A percentile compares a stretch with the other conserved stretches of the same genome.
phyloP scores from a whole-genome alignment of 148 eudicot species.

The Rhododendron williamsianum region DNA sequence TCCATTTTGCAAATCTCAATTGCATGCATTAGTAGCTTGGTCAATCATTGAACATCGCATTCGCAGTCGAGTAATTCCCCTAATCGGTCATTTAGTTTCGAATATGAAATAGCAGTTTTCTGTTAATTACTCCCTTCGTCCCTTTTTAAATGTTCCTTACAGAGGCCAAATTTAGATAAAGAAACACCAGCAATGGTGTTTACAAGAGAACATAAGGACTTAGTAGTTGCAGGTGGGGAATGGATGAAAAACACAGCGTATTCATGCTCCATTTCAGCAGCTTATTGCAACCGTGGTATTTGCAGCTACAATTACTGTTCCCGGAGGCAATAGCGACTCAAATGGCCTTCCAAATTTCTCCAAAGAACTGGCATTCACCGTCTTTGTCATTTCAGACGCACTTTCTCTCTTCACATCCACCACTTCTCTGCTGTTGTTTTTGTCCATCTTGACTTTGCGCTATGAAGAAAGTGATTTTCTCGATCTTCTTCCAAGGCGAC shows the following conservation, averaged over 20 bases:
- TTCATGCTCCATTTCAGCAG: not conserved
- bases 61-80: too few species aligned
- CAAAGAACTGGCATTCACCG: not conserved
- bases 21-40: too few species aligned
- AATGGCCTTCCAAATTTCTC: not conserved
- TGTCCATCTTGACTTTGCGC: not conserved
- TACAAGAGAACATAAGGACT: not conserved
- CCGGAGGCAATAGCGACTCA: not conserved
- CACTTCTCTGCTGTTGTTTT: not conserved
- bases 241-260: not conserved
- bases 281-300: not conserved
- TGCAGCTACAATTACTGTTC: not conserved
- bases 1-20: too few species aligned
- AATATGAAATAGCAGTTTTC: too few species aligned
- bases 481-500: not conserved
- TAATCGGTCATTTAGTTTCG: too few species aligned
- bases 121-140: too few species aligned
- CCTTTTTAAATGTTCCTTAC: too few species aligned
- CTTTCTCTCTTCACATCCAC: not conserved
- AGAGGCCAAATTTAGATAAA: fast-evolving
- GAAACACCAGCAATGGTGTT: not conserved
- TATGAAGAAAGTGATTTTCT: not conserved
- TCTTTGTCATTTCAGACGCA: not conserved
- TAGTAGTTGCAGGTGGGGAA: not conserved
- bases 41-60: too few species aligned